These are phyloP conservation scores for Arachnopeziza araneosa DNA, from an alignment of 2,329 filamentous ascomycete species.

Conservation along the genomic window DNA sequence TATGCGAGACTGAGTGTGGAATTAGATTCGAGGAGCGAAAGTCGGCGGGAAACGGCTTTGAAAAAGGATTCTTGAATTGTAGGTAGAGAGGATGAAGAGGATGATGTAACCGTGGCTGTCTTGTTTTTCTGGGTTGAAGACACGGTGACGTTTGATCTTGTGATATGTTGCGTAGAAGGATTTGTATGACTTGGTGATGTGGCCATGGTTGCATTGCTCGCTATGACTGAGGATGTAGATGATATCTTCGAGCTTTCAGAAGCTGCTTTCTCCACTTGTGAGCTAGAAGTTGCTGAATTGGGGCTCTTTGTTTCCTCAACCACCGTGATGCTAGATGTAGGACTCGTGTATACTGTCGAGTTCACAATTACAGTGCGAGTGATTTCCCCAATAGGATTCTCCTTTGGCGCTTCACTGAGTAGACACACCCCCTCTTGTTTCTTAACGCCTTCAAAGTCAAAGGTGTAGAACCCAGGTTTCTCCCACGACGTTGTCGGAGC, in stretches of 20 bases:
- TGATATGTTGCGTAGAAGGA: constrained; percentile 12
- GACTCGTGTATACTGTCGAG: neutral
- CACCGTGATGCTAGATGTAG: neutral
- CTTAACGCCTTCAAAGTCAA: neutral
- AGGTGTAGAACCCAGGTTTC: constrained; percentile 9
- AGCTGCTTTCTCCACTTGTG: neutral
- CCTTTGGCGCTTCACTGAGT: constrained; percentile 10
- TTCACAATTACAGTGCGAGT: neutral
- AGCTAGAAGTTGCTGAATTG: neutral
- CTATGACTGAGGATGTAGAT: neutral
- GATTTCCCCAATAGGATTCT: neutral
- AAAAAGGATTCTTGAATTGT: constrained; percentile 97
- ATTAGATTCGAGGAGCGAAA: constrained; percentile 87
- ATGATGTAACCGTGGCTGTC: constrained; percentile 36
- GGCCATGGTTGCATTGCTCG: constrained; percentile 1
- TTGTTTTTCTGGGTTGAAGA: constrained; percentile 19
- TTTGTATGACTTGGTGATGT: constrained; percentile 9
- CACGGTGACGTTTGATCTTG: constrained; percentile 12
- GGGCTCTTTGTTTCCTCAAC: neutral
- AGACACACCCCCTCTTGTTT: constrained; percentile 11
- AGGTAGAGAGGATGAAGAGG: constrained; percentile 54
- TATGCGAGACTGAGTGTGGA: constrained; percentile 90
- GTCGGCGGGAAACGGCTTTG: constrained; percentile 89
- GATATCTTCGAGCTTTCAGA: neutral
- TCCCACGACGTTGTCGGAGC: constrained; percentile 5